These are phyloP conservation scores for Pyrenophora seminiperda DNA, from an alignment of 2,329 filamentous ascomycete species.

Conservation along the genomic window DNA sequence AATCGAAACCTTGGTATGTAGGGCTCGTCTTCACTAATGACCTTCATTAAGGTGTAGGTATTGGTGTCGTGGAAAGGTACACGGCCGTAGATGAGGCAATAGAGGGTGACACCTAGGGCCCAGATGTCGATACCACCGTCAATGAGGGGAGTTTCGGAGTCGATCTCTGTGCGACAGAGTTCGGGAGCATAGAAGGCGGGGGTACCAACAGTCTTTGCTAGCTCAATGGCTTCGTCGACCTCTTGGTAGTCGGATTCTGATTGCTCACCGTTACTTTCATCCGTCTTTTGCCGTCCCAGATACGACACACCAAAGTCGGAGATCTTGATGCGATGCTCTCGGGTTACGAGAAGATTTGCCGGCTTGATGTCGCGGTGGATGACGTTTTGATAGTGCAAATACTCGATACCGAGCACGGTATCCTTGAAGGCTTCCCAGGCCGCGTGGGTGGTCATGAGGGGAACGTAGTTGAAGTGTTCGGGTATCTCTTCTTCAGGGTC, in stretches of 20 bases:
- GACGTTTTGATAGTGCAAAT: constrained; percentile 67
- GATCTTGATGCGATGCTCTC: constrained; percentile 88
- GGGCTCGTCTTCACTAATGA: constrained; percentile 90
- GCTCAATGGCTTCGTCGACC: constrained; percentile 88
- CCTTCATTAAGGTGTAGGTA: constrained; percentile 87
- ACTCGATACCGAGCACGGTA: constrained; percentile 90
- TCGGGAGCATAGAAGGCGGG: constrained; percentile 98
- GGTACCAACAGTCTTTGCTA: constrained; percentile 98
- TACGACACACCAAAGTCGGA: constrained; percentile 99
- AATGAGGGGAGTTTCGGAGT: constrained; percentile 70
- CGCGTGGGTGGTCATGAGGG: constrained; percentile 84
- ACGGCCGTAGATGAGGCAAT: constrained; percentile 91
- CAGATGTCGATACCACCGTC: constrained; percentile 96
- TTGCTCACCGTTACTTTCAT: constrained; percentile 73
- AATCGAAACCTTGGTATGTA: constrained; percentile 84
- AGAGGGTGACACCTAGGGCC: constrained; percentile 94
- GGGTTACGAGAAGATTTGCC: constrained; percentile 88
- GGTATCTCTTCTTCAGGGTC: constrained; percentile 64
- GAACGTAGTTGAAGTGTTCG: constrained; percentile 91
- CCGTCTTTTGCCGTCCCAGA: constrained; percentile 83
- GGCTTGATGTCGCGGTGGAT: constrained; percentile 60
- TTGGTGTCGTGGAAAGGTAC: constrained; percentile 92
- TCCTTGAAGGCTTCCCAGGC: constrained; percentile 87
- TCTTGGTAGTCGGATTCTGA: constrained; percentile 84
- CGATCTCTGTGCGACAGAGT: constrained; percentile 84